Evolutionary conservation across 306 rosid species (phyloP).

Genomic region (Cicer arietinum): DNA sequence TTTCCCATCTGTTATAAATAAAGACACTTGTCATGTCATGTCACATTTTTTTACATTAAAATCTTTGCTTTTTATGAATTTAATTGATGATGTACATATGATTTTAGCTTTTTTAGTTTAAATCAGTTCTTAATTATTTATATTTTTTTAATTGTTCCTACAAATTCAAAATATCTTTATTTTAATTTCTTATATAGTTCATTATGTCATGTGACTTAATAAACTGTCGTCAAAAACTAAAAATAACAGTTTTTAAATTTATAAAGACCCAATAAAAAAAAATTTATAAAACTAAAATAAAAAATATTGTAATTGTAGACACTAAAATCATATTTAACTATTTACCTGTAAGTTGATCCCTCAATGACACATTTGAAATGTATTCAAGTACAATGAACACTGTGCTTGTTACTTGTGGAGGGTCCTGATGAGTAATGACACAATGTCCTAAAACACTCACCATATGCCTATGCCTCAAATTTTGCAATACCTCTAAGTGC

Average conservation of each 20-base stretch:
- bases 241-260: no score
- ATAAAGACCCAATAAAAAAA: no score
- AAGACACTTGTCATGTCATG: conserved; percentile 4
- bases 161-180: no score
- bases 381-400: conserved; percentile 69
- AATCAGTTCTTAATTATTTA: no score
- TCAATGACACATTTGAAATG: conserved; percentile 70
- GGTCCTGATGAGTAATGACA: conserved; percentile 66
- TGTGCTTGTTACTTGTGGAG: conserved; percentile 62
- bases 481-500: conserved; percentile 62
- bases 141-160: no score
- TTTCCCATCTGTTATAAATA: conserved; percentile 69
- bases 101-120: no score
- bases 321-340: no score
- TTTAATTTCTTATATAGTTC: no score
- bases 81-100: background rate
- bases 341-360: conserved; percentile 78
- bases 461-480: conserved; percentile 89
- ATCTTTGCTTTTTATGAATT: conserved; percentile 1
- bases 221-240: no score
- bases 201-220: no score
- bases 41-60: background rate
- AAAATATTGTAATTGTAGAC: no score
- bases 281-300: no score
- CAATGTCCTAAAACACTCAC: conserved; percentile 91